These are phyloP conservation scores for Emiliania huxleyi DNA, from an alignment of 78 protist species.

Conservation along the genomic window DNA sequence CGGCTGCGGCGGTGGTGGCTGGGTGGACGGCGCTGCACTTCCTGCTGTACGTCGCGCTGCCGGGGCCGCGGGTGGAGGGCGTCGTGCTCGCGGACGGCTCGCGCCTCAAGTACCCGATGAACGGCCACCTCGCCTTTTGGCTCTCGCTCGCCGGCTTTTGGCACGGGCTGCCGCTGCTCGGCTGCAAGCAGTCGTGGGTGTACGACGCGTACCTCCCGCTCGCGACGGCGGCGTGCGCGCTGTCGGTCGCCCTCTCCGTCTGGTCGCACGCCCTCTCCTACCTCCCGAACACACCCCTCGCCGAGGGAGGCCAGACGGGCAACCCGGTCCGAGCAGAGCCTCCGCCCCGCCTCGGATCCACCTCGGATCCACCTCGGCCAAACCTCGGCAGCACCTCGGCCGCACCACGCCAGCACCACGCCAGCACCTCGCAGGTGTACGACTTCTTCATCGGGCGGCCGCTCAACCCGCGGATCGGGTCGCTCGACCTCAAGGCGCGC, in stretches of 20 bases:
- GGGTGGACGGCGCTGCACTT: slow-evolving; percentile 39
- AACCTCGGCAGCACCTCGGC: too few relatives aligned
- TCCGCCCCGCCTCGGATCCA: too few relatives aligned
- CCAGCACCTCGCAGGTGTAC: too few relatives aligned
- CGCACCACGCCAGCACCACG: too few relatives aligned
- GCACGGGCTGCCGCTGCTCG: neutral
- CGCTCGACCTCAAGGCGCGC: slow-evolving; percentile 78
- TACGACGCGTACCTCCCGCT: slow-evolving; percentile 7
- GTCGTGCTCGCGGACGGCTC: neutral
- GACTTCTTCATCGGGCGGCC: slow-evolving; percentile 86
- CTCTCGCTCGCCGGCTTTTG: neutral
- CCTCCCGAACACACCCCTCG: slow-evolving; percentile 26
- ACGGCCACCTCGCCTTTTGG: slow-evolving; percentile 29
- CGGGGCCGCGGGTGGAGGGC: slow-evolving; percentile 26
- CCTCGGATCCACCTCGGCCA: too few relatives aligned
- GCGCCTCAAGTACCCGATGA: slow-evolving; percentile 7
- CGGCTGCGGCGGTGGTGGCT: neutral
- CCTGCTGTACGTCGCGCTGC: neutral
- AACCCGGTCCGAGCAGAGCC: too few relatives aligned
- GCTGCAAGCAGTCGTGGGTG: neutral
- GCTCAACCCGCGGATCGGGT: slow-evolving; percentile 81
- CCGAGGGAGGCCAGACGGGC: slow-evolving; percentile 55
- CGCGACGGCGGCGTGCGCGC: neutral
- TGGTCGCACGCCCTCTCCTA: neutral
- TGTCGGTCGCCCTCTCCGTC: neutral